Percentiles rank a stretch among this genome's conserved stretches.
Evolutionary conservation across 805 yeast genomes (phyloP).

Genomic region (Huiozyma sinensis): DNA sequence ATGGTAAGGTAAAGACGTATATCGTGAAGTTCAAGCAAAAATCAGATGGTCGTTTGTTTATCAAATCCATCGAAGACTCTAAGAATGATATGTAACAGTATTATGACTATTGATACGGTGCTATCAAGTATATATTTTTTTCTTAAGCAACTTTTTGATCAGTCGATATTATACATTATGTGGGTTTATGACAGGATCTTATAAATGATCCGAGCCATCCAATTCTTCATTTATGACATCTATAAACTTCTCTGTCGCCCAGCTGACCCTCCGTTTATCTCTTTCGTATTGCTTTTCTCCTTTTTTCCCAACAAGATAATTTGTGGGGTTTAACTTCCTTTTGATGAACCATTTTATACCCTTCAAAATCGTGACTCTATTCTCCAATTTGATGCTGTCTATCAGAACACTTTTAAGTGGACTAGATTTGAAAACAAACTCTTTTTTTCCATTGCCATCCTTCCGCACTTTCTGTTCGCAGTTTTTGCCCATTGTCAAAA

Average conservation of each 20-base stretch:
- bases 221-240: constrained; percentile 9
- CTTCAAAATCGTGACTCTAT: constrained; percentile 21
- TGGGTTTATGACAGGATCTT: neutral
- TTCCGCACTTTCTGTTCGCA: constrained; percentile 34
- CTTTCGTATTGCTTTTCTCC: constrained; percentile 17
- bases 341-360: constrained; percentile 26
- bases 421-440: constrained; percentile 22
- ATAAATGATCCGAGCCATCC: constrained; percentile 4
- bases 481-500: constrained; percentile 53
- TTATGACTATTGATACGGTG: neutral
- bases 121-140: too few species aligned
- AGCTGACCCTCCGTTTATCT: constrained; percentile 24
- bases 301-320: constrained; percentile 12
- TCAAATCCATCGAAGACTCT: constrained; percentile 24
- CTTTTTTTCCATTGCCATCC: constrained; percentile 19
- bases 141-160: too few species aligned
- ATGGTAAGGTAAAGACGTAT: constrained; percentile 54
- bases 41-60: constrained; percentile 27
- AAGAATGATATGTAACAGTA: constrained; percentile 22
- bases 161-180: neutral
- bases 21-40: constrained; percentile 58
- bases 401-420: constrained; percentile 15
- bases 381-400: constrained; percentile 18
- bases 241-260: constrained; percentile 18
- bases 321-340: constrained; percentile 19